A percentile compares a stretch with the other conserved stretches of the same genome.
Evolutionary conservation across 192 early-diverging fungal genomes (phyloP).

Genomic region (Paraglomus brasilianum): DNA sequence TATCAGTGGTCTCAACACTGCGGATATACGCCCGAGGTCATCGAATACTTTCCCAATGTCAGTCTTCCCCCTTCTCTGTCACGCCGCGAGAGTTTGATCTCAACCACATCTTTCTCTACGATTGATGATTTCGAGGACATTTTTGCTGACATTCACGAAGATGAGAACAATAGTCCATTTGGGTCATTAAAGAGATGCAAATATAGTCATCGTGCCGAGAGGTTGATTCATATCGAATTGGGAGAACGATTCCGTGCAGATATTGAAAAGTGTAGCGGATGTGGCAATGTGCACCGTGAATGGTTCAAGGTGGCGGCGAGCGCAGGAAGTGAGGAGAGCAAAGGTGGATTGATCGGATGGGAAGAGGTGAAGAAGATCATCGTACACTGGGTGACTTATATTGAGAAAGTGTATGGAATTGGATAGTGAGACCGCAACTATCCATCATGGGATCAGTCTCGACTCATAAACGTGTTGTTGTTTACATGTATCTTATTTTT

Average conservation of each 20-base stretch:
- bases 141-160: slow-evolving; percentile 13
- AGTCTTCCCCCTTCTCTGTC: not conserved
- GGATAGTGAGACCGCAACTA: slow-evolving; percentile 27
- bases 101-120: too few species aligned
- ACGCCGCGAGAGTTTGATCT: slow-evolving; percentile 32
- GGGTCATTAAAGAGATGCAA: slow-evolving; percentile 37
- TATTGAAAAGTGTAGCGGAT: slow-evolving; percentile 36
- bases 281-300: slow-evolving; percentile 44
- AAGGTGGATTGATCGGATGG: slow-evolving; percentile 38
- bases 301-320: slow-evolving; percentile 45
- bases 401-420: slow-evolving; percentile 42
- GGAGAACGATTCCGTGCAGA: slow-evolving; percentile 36
- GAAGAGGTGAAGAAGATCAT: slow-evolving; percentile 38
- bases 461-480: too few species aligned
- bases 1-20: slow-evolving; percentile 50
- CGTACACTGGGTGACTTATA: slow-evolving; percentile 43
- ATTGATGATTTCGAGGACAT: slow-evolving; percentile 34
- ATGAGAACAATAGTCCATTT: slow-evolving; percentile 24
- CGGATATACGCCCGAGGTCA: slow-evolving; percentile 41
- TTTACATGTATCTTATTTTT: too few species aligned
- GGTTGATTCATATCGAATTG: slow-evolving; percentile 49
- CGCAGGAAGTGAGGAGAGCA: slow-evolving; percentile 22
- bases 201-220: slow-evolving; percentile 45
- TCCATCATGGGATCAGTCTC: too few species aligned
- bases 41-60: slow-evolving; percentile 46